phyloP scores from a whole-genome alignment of 176 grass and related monocot species.

The Bonia amplexicaulis region DNA sequence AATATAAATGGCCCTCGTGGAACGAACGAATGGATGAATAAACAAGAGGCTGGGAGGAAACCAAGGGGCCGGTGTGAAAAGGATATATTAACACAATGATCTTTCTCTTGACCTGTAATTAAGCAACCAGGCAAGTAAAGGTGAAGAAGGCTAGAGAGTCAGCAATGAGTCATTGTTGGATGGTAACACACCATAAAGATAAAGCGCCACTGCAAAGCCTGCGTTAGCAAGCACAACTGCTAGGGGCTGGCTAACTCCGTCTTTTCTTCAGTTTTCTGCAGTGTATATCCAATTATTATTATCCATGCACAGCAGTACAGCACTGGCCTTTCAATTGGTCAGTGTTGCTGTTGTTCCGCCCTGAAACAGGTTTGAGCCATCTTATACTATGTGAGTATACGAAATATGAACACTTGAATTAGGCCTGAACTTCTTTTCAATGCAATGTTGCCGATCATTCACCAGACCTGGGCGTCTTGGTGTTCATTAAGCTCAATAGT shows the following conservation, averaged over 20 bases:
- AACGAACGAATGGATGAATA: not conserved
- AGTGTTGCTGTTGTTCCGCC: not conserved
- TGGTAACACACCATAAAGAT: not conserved
- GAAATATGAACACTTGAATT: constrained; percentile 18
- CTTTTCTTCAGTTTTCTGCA: not conserved
- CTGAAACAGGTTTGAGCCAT: not conserved
- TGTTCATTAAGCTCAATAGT: not conserved
- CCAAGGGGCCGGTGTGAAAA: not conserved
- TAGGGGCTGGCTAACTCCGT: not conserved
- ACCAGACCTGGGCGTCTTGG: not conserved
- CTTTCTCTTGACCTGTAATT: not conserved
- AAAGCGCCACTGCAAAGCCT: not conserved
- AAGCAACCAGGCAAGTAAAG: not conserved
- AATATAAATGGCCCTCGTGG: too few species aligned
- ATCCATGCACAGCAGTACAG: too few species aligned
- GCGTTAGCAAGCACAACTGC: not conserved
- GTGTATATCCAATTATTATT: not conserved
- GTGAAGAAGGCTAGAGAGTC: not conserved
- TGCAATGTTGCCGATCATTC: not conserved
- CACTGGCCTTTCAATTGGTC: not conserved
- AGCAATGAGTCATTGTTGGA: not conserved
- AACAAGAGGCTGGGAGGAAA: not conserved
- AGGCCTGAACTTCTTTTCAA: not conserved
- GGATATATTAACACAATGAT: too few species aligned
- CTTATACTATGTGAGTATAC: not conserved